Conservation (phyloP, 1,284 basidiomycete species). For the Ustilago cynodontis region DNA sequence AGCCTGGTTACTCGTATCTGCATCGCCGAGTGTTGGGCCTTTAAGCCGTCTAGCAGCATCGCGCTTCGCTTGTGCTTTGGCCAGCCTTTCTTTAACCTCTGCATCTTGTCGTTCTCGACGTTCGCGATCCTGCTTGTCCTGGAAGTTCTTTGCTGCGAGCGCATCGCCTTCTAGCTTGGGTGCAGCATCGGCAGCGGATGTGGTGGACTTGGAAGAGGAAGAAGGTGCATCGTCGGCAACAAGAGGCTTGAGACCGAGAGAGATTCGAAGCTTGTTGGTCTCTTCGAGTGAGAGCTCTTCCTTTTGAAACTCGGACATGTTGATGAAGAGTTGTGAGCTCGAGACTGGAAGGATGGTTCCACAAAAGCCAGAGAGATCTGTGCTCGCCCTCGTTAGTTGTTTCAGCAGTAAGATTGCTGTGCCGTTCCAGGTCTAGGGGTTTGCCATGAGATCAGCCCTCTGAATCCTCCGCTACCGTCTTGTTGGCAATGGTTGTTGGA, state of each 20-base stretch:
- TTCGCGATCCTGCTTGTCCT: constrained; percentile 76
- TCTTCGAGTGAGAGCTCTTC: constrained; percentile 94
- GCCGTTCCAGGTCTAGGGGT: not conserved
- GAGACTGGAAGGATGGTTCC: constrained; percentile 10
- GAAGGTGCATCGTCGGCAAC: constrained; percentile 73
- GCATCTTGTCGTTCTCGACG: constrained; percentile 80
- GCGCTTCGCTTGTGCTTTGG: constrained; percentile 79
- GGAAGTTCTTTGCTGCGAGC: constrained; percentile 52
- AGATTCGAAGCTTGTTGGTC: constrained; percentile 96
- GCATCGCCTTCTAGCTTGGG: constrained; percentile 70
- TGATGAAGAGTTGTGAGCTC: constrained; percentile 29
- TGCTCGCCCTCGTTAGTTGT: constrained; percentile 40
- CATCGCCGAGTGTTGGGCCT: constrained; percentile 87
- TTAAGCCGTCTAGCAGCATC: constrained; percentile 90
- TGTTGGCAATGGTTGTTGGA: not conserved
- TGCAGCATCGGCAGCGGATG: not conserved
- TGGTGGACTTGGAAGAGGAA: constrained; percentile 48
- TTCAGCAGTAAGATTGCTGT: not conserved
- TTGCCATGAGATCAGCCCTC: too few relatives aligned
- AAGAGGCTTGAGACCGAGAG: constrained; percentile 92
- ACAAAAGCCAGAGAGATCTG: constrained; percentile 9
- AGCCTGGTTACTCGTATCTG: constrained; percentile 56
- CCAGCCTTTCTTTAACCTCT: constrained; percentile 69
- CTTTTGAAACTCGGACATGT: constrained; percentile 68
- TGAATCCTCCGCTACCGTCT: too few relatives aligned